Evolutionary conservation across 257 asterid species (phyloP), one percentile per base, ranked within the genome.

Genomic region (Solanum acaule): DNA sequence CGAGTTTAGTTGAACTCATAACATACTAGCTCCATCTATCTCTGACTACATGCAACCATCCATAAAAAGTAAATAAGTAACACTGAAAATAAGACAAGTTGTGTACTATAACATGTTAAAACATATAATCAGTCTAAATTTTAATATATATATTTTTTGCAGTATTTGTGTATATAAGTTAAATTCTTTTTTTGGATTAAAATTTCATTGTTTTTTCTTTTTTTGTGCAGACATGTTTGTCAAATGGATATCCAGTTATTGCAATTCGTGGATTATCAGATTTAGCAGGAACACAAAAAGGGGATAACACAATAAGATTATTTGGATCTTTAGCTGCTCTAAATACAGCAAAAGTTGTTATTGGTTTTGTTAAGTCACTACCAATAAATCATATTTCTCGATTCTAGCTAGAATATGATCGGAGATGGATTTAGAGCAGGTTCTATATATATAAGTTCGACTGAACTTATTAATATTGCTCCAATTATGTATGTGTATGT

Each of bases 251-350:
- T 59, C 94, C 93, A 10, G 92, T 93, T 35, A 88, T 91, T 9
- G 95, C 91, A 8, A 88, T 93, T 27, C 92, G 95, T 14, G 94
- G 93, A 22, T 35, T 94, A 44, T 94, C 96, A 2, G 95, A 94
- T 87, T 86, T 93, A 7, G 95, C 96, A 20, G 96, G 97, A 44
- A 93, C 91, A 12, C 93, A 93, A 87, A 25, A 86, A 1, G 97
- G 96, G 20, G 33, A 52, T 18, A 93, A 93, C 87, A 16, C 90
- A 13, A 87, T 93, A 44, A 18, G 34, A 16, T 34, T 85, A 79
- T 93, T 89, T 84, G 92, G 94, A 18, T 78, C 94, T 77, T 91
- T 93, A 42, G 96, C 96, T 40, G 94, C 96, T 84, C 22, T 92
- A 70, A 94, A 94, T 78, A 95, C 89, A 8, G 97, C 93, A 29